These are phyloP conservation scores for Gonapodya sp. DNA, from an alignment of 192 early-diverging fungal species.

Conservation along the genomic window DNA sequence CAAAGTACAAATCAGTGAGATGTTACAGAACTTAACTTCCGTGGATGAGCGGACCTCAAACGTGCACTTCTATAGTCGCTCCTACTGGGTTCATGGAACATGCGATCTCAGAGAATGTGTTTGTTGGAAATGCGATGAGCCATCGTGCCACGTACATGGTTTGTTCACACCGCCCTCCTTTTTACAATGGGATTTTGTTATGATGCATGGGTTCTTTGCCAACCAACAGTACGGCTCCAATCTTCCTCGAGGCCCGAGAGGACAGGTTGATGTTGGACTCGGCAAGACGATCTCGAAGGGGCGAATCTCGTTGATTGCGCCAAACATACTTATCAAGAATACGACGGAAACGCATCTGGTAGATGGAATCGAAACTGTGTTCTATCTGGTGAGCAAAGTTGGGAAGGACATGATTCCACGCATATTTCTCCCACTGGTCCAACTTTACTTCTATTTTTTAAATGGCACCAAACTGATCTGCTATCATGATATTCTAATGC, in stretches of 20 bases:
- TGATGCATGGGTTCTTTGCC: no score
- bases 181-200: no score
- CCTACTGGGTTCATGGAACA: not conserved
- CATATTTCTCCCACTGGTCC: no score
- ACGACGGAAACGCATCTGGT: not conserved
- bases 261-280: not conserved
- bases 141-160: not conserved
- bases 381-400: not conserved
- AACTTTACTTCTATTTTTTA: no score
- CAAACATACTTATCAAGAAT: not conserved
- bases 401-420: no score
- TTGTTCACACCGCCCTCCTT: no score
- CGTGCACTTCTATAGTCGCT: not conserved
- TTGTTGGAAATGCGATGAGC: not conserved
- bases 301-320: not conserved
- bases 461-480: no score
- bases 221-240: not conserved
- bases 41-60: no score
- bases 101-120: not conserved
- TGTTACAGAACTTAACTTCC: no score
- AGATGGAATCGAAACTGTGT: not conserved
- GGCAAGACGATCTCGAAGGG: not conserved
- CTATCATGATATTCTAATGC: no score
- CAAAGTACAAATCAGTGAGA: not conserved
- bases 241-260: not conserved